Evolutionary conservation across 108 stramenopile species (phyloP), one percentile per base, ranked within the genome.

Genomic region (Conticribra guillardii): DNA sequence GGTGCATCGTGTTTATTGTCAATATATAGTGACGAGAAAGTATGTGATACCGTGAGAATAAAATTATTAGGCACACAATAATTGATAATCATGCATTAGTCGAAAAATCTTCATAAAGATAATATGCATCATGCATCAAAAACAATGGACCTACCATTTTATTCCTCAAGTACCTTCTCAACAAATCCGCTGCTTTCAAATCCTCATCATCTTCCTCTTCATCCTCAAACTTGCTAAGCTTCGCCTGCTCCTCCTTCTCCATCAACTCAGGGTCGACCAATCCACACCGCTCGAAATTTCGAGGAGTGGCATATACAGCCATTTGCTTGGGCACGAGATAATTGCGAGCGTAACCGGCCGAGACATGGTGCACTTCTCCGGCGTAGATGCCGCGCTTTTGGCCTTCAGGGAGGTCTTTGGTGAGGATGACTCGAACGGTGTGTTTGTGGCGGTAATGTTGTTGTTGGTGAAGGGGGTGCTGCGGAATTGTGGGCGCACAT

Each of bases 321-420:
- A 71, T 74, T 49, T 91, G 87, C 33, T 86, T 53, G 4, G 95
- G 95, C 27, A 93, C 72, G 31, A 96, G 79, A 51, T 79, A 85
- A 65, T 96, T 96, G 7, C 95, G 89, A 15, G 95, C 95, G 68
- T 89, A 93, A 56, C 95, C 95, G 17, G 95, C 89, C 49, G 88
- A 82, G 60, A 96, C 95, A 30, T 66, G 54, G 57, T 89, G 59
- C 2, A 92, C 86, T 54, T 96, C 89, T 15, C 90, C 92, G 21
- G 83, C 78, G 70, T 89, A 93, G 18, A 74, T 64, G 17, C 60
- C 54, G 21, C 78, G 78, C 46, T 74, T 85, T 62, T 89, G 86
- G 9, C 84, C 86, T 67, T 89, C 85, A 26, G 92, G 92, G 26
- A 94, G 67, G 71, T 91, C 90, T 28, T 81, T 71, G 18, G 81